These are phyloP conservation scores for Stygiomarasmius scandens DNA, from an alignment of 1,284 basidiomycete genomes.

Conservation along the genomic window DNA sequence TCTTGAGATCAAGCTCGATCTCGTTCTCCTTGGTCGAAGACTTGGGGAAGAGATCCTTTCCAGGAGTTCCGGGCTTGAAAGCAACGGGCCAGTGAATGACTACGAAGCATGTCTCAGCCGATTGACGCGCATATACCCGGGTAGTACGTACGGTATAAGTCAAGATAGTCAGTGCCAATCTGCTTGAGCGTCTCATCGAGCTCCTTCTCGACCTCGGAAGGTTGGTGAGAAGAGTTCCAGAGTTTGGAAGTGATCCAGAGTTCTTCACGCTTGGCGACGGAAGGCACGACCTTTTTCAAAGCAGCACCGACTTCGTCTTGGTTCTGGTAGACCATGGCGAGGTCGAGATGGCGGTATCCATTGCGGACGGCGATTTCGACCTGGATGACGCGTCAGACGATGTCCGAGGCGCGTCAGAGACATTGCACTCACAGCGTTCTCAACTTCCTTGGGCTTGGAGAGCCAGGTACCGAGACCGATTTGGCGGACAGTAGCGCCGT, in stretches of 20 bases:
- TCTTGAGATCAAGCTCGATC: slow-evolving; percentile 60
- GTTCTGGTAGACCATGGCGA: slow-evolving; percentile 74
- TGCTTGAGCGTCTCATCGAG: slow-evolving; percentile 76
- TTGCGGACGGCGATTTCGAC: slow-evolving; percentile 72
- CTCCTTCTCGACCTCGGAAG: slow-evolving; percentile 68
- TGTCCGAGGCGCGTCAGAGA: background rate
- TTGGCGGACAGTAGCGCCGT: slow-evolving; percentile 59
- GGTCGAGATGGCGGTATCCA: slow-evolving; percentile 83
- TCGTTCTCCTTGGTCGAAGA: slow-evolving; percentile 48
- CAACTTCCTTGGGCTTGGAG: slow-evolving; percentile 76
- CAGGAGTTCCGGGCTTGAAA: slow-evolving; percentile 50
- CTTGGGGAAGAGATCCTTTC: slow-evolving; percentile 59
- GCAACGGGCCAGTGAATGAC: slow-evolving; percentile 90
- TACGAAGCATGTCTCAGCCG: no score
- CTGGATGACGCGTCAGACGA: slow-evolving; percentile 39
- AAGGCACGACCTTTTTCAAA: slow-evolving; percentile 77
- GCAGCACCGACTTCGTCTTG: slow-evolving; percentile 76
- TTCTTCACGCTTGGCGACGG: slow-evolving; percentile 79
- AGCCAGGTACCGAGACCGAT: slow-evolving; percentile 87
- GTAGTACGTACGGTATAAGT: slow-evolving; percentile 77
- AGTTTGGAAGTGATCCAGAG: slow-evolving; percentile 86
- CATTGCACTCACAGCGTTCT: slow-evolving; percentile 58
- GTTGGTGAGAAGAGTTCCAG: slow-evolving; percentile 73
- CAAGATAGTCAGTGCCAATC: slow-evolving; percentile 76
- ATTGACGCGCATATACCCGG: no score